These are phyloP conservation scores for Penicillium sp. DNA, from an alignment of 2,329 filamentous ascomycete species.

Conservation along the genomic window DNA sequence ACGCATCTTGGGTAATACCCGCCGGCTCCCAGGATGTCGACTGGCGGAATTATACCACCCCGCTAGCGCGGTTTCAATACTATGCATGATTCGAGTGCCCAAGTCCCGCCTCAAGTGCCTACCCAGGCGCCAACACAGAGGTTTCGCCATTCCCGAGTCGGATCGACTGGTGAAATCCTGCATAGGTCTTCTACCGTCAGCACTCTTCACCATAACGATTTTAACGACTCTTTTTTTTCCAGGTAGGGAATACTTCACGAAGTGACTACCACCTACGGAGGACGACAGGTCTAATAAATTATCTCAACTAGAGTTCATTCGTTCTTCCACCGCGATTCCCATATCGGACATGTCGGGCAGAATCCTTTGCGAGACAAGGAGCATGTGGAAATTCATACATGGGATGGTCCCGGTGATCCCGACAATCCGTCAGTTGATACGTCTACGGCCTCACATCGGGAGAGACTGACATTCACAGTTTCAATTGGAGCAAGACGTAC, in stretches of 20 bases:
- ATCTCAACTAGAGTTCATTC: constrained; percentile 21
- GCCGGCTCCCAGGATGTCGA: not conserved
- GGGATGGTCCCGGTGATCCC: constrained; percentile 31
- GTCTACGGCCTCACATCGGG: not conserved
- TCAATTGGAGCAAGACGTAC: constrained; percentile 45
- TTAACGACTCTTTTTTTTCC: constrained; percentile 29
- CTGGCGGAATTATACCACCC: not conserved
- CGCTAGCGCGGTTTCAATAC: not conserved
- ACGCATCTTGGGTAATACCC: not conserved
- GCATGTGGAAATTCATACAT: constrained; percentile 30
- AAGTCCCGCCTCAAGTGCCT: constrained; percentile 1
- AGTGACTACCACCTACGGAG: not conserved
- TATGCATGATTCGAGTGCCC: not conserved
- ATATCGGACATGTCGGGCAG: constrained; percentile 30
- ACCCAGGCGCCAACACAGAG: not conserved
- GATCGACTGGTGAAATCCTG: constrained; percentile 3
- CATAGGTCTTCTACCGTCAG: constrained; percentile 23
- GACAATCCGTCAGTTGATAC: constrained; percentile 23
- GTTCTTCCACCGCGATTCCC: constrained; percentile 29
- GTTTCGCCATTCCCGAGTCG: constrained; percentile 1
- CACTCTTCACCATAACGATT: constrained; percentile 29
- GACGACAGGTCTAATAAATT: not conserved
- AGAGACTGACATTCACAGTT: constrained; percentile 27
- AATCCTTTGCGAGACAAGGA: constrained; percentile 23
- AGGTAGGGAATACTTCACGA: constrained; percentile 12